These are phyloP conservation scores for Brassica nigra DNA, from an alignment of 345 rosid species.

Conservation along the genomic window DNA sequence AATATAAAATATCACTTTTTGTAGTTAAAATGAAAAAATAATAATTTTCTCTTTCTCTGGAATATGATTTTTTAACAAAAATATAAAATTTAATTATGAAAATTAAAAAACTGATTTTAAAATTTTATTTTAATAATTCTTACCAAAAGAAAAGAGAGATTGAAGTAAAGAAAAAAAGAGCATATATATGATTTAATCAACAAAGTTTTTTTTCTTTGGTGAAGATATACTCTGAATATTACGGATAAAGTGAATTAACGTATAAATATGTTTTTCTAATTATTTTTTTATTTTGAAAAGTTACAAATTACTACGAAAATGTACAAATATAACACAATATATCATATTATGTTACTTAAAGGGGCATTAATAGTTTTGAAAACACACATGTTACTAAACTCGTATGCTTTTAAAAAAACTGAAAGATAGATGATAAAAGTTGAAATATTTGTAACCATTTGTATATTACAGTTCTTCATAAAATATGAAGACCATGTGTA, in stretches of 20 bases:
- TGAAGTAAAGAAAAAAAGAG: no score
- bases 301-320: neutral
- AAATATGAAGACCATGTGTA: neutral
- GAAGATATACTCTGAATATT: neutral
- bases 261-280: no score
- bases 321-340: neutral
- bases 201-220: neutral
- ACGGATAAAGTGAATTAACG: neutral
- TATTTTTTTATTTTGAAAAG: no score
- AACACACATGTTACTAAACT: neutral
- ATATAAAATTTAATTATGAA: neutral
- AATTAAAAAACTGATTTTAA: no score
- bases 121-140: neutral
- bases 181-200: neutral
- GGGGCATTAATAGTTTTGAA: neutral
- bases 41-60: neutral
- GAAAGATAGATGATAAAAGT: neutral
- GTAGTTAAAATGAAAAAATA: neutral
- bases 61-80: neutral
- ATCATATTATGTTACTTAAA: neutral
- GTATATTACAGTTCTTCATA: neutral
- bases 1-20: no score
- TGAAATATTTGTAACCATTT: neutral
- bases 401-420: neutral
- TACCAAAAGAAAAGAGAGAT: neutral